Percentiles rank a stretch among this genome's conserved stretches.
These are phyloP conservation scores for Pseudonitzschia multiseries DNA, from an alignment of 108 stramenopile genomes.

Conservation along the genomic window DNA sequence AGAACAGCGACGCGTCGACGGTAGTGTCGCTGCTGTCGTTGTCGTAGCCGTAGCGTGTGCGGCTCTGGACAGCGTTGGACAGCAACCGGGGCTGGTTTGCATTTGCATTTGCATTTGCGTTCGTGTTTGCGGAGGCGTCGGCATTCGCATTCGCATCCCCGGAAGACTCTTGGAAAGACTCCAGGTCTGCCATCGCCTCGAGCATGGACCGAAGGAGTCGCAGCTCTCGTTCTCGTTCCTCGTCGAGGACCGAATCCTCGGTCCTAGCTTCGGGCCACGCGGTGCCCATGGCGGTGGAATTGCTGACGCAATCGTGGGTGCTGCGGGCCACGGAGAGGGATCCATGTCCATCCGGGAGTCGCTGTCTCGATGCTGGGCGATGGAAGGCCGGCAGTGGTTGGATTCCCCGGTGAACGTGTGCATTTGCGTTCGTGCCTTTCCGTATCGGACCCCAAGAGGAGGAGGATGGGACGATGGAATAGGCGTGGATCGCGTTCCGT, in stretches of 20 bases:
- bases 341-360: neutral
- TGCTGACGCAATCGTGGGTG: neutral
- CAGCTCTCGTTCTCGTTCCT: neutral
- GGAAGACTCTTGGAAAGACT: neutral
- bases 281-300: neutral
- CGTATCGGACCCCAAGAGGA: no score
- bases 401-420: neutral
- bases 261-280: neutral
- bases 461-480: neutral
- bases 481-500: neutral
- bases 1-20: neutral
- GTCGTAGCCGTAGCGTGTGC: neutral
- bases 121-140: no score
- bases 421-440: neutral
- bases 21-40: neutral
- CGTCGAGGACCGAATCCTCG: neutral
- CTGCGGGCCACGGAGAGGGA: neutral
- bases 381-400: neutral
- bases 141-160: no score
- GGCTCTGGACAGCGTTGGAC: no score
- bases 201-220: constrained; percentile 1
- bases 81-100: no score
- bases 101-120: no score
- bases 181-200: constrained; percentile 2
- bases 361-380: no score